A percentile compares a stretch with the other conserved stretches of the same genome.
Evolutionary conservation across 495 filamentous ascomycete genomes (phyloP).

Genomic region (Mycothermus thermophilus): DNA sequence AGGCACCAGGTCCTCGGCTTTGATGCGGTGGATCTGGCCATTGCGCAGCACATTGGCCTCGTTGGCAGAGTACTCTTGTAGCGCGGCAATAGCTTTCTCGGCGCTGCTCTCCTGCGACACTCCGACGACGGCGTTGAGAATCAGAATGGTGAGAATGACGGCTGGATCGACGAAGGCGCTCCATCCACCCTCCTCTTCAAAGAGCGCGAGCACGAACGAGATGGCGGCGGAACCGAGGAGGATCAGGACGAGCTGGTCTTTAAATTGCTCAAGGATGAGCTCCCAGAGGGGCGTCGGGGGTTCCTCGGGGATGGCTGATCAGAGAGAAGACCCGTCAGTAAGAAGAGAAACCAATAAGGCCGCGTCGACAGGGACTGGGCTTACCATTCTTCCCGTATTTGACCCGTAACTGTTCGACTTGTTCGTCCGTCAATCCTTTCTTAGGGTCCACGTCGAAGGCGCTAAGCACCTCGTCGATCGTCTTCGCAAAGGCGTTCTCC

Average conservation of each 20-base stretch:
- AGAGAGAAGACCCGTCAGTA: conserved; percentile 3
- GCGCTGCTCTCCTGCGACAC: conserved; percentile 98
- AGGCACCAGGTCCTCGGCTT: conserved; percentile 90
- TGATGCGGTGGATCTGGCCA: conserved; percentile 61
- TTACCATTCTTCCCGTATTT: conserved; percentile 81
- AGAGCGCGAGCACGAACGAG: conserved; percentile 85
- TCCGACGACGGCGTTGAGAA: conserved; percentile 92
- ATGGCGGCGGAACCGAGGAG: conserved; percentile 85
- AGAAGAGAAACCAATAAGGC: not conserved
- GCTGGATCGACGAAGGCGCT: conserved; percentile 96
- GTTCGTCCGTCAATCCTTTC: conserved; percentile 53
- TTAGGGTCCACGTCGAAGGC: conserved; percentile 55
- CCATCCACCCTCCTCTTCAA: conserved; percentile 87
- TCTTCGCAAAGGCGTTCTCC: conserved; percentile 66
- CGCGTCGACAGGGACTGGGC: conserved; percentile 11
- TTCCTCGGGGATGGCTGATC: conserved; percentile 82
- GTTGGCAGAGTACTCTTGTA: conserved; percentile 98
- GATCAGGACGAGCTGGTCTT: conserved; percentile 96
- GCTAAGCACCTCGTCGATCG: conserved; percentile 53
- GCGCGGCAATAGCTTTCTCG: conserved; percentile 94
- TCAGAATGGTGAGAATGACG: conserved; percentile 93
- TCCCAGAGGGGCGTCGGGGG: conserved; percentile 96
- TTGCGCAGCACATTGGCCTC: conserved; percentile 84
- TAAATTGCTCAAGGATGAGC: conserved; percentile 95
- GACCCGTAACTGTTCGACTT: conserved; percentile 46